Base-by-base conservation (phyloP, 441 rosid species). In the Adansonia madagascariensis region DNA sequence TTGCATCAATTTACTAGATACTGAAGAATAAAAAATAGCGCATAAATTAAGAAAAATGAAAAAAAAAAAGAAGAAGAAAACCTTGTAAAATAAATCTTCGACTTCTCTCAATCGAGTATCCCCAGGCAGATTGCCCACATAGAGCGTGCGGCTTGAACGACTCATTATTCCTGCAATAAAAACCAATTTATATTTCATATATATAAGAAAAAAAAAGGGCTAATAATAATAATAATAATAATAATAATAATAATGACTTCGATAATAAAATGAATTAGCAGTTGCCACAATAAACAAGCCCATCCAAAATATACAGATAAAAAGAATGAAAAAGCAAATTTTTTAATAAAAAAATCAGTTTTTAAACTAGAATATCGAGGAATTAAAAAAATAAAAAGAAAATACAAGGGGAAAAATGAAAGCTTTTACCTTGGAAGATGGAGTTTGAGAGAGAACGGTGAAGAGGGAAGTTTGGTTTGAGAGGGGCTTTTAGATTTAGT, bases 71-170 rank as follows among this genome's bases (percentile, higher is more conserved):
- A 24, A 8, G 11, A 14, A 20, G 20, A 18, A 50, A 76, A 94
- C 98, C 94, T 92, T 94, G 85, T 86, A 87, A 82, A 94, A 94
- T 86, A 94, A 85, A 84, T 90, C 93, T 82, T 94, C 90, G 4
- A 94, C 89, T 83, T 94, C 97, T 75, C 93, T 78, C 87, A 84
- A 70, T 24, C 98, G 92, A 77, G 87, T 85, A 72, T 94, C 97
- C 1, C 93, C 95, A 0, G 97, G 97, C 22, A 94, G 89, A 81
- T 94, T 92, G 39, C 98, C 98, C 0, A 91, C 98, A 43, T 94
- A 94, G 70, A 94, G 75, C 15, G 97, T 91, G n/a, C 97, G 81
- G 73, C 87, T 90, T 63, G 88, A 81, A 35, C 95, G 90, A 82
- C 90, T 87, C 94, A 89, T 92, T 78, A 84, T 80, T 24, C 72